Evolutionary conservation across 2,329 filamentous ascomycete species (phyloP), one percentile per base, ranked within the genome.

Genomic region (Fusarium mundagurra): DNA sequence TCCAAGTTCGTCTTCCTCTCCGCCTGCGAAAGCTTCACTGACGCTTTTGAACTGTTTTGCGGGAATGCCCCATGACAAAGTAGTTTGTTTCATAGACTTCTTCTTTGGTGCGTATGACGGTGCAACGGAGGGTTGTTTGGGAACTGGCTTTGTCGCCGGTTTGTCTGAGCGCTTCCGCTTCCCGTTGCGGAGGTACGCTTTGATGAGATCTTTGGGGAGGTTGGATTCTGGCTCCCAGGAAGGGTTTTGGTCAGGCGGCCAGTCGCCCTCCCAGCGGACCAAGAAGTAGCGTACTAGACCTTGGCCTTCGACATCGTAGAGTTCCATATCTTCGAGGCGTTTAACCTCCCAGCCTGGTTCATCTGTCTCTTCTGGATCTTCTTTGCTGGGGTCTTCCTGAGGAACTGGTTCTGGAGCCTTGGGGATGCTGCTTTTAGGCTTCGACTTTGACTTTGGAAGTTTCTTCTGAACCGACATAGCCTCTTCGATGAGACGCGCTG

Each of bases 181-280:
- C 6, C 50, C 61, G 18, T 74, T 73, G 55, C 82, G 83, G 14
- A 80, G 66, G 64, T 86, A 90, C 6, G 80, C 80, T 12, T 78
- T 80, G 4, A 89, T 80, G 44, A 89, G 75, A 0, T 66, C 66
- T 0, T 77, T 64, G 0, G 86, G 79, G 6, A 91, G 84, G 60
- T 90, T 88, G 8, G 84, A 83, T 70, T 86, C 85, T 0, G 88
- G 88, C 74, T 91, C 89, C 89, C 89, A 91, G 0, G 88, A 87
- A 0, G 88, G 87, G 62, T 91, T 90, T 75, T 90, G 84, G 14
- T 85, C 86, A 0, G 83, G 80, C 0, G 88, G 87, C 89, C 89
- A 91, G 66, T 88, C 80, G 13, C 89, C 89, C 50, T 85, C 85
- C 89, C 89, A 91, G 12, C 86, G 84, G 2, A 91, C 88, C 36